phyloP scores from a whole-genome alignment of 371 early-diverging fungal species.

The Mucor indicus region DNA sequence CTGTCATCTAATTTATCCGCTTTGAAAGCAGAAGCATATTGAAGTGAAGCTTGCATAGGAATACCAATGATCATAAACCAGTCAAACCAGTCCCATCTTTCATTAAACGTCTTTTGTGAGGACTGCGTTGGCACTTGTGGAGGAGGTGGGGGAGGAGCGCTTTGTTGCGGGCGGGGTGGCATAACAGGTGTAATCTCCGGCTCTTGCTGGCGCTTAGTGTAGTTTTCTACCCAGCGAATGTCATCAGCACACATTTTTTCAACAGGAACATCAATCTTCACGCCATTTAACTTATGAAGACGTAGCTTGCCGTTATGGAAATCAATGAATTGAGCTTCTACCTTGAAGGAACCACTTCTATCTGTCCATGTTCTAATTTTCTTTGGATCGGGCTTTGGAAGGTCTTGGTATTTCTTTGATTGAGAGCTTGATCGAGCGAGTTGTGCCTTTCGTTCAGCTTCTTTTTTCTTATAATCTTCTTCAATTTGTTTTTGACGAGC shows the following conservation, averaged over 20 bases:
- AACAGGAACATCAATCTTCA: slow-evolving; percentile 89
- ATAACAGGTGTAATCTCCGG: slow-evolving; percentile 54
- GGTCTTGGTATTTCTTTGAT: slow-evolving; percentile 15
- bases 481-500: slow-evolving; percentile 39
- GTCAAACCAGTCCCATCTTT: slow-evolving; percentile 87
- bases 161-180: slow-evolving; percentile 25
- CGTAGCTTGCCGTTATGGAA: slow-evolving; percentile 80
- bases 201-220: background rate
- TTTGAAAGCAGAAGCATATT: slow-evolving; percentile 80
- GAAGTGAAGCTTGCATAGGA: slow-evolving; percentile 66
- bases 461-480: slow-evolving; percentile 29
- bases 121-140: slow-evolving; percentile 15
- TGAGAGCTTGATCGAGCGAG: slow-evolving; percentile 19
- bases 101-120: slow-evolving; percentile 41
- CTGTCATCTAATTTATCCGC: slow-evolving; percentile 79
- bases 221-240: slow-evolving; percentile 55
- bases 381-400: slow-evolving; percentile 46
- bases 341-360: slow-evolving; percentile 86
- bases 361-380: slow-evolving; percentile 92
- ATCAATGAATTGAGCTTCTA: slow-evolving; percentile 84
- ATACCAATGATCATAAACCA: slow-evolving; percentile 80
- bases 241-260: slow-evolving; percentile 84
- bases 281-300: slow-evolving; percentile 91
- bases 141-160: slow-evolving; percentile 13
- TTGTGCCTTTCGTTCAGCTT: slow-evolving; percentile 24